Percentiles rank a stretch among this genome's conserved stretches.
These are phyloP conservation scores for Tylopilus rubrobrunneus DNA, from an alignment of 768 basidiomycete species.

Conservation along the genomic window DNA sequence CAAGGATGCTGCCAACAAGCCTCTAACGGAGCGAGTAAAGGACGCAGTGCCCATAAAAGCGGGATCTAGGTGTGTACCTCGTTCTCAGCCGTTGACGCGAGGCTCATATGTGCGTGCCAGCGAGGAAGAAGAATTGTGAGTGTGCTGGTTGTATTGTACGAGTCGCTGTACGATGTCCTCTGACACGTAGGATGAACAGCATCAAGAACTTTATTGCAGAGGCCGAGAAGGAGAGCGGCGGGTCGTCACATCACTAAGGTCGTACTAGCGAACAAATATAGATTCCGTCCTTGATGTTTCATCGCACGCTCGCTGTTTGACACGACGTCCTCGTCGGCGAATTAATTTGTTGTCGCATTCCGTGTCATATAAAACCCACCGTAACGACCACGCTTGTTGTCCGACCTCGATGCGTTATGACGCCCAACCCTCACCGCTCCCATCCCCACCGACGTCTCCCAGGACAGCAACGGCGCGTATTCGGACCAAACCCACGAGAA, in stretches of 20 bases:
- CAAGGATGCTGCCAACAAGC: slow-evolving; percentile 39
- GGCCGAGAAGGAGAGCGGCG: slow-evolving; percentile 72
- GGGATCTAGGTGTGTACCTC: slow-evolving; percentile 59
- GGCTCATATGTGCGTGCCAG: slow-evolving; percentile 34
- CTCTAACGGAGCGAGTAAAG: slow-evolving; percentile 55
- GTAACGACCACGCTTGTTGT: no score
- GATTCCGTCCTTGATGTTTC: neutral
- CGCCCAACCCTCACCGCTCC: neutral
- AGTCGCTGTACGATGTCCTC: slow-evolving; percentile 29
- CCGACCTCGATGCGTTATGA: neutral
- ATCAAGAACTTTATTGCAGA: slow-evolving; percentile 78
- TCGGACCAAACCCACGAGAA: slow-evolving; percentile 11
- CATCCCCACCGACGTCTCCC: slow-evolving; percentile 22
- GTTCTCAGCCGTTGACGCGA: neutral
- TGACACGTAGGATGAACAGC: slow-evolving; percentile 55
- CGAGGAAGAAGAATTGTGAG: slow-evolving; percentile 84
- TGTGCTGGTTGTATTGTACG: slow-evolving; percentile 21
- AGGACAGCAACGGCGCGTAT: slow-evolving; percentile 6
- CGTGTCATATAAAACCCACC: no score
- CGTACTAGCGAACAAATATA: slow-evolving; percentile 9
- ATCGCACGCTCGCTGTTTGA: neutral
- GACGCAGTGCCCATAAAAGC: slow-evolving; percentile 61
- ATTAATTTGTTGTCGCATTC: neutral
- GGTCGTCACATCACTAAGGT: slow-evolving; percentile 30
- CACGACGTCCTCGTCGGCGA: slow-evolving; percentile 1